Percentiles rank a stretch among this genome's conserved stretches.
Conservation (phyloP, 2,329 filamentous ascomycete species). For the Plenodomus biglobosus region DNA sequence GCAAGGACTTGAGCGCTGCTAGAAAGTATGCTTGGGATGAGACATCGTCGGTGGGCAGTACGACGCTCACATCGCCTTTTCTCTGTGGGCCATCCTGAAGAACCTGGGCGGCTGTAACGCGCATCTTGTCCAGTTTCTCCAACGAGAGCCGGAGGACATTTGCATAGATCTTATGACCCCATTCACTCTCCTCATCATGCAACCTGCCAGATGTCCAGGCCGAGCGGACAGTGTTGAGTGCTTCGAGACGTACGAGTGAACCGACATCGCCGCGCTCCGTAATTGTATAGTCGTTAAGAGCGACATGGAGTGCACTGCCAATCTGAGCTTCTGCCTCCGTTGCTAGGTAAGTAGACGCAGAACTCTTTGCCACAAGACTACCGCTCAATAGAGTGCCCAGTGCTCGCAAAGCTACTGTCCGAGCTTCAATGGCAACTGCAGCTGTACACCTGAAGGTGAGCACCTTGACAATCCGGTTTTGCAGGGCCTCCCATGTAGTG, state of each 20-base stretch:
- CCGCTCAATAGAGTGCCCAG: constrained; percentile 40
- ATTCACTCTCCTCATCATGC: constrained; percentile 9
- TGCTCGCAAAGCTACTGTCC: constrained; percentile 47
- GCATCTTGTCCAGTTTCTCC: constrained; percentile 88
- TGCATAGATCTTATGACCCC: constrained; percentile 28
- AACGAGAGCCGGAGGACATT: constrained; percentile 69
- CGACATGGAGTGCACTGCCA: constrained; percentile 37
- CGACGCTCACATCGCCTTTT: neutral
- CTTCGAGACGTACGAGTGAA: constrained; percentile 79
- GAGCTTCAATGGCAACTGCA: constrained; percentile 47
- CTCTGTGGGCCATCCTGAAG: constrained; percentile 8
- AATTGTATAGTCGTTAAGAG: constrained; percentile 86
- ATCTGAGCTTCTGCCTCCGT: constrained; percentile 26
- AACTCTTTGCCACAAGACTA: constrained; percentile 1
- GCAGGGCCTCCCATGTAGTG: constrained; percentile 8
- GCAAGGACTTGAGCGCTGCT: constrained; percentile 49
- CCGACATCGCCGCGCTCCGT: constrained; percentile 88
- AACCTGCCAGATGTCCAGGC: constrained; percentile 33
- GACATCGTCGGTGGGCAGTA: constrained; percentile 39
- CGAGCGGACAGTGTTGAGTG: constrained; percentile 65
- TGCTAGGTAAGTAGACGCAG: constrained; percentile 4
- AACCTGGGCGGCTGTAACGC: constrained; percentile 46
- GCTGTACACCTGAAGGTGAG: constrained; percentile 43
- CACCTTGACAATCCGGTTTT: constrained; percentile 34
- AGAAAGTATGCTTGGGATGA: constrained; percentile 64